Evolutionary conservation across 2,329 filamentous ascomycete species (phyloP), one percentile per base, ranked within the genome.

Genomic region (Spiromastix sp.): DNA sequence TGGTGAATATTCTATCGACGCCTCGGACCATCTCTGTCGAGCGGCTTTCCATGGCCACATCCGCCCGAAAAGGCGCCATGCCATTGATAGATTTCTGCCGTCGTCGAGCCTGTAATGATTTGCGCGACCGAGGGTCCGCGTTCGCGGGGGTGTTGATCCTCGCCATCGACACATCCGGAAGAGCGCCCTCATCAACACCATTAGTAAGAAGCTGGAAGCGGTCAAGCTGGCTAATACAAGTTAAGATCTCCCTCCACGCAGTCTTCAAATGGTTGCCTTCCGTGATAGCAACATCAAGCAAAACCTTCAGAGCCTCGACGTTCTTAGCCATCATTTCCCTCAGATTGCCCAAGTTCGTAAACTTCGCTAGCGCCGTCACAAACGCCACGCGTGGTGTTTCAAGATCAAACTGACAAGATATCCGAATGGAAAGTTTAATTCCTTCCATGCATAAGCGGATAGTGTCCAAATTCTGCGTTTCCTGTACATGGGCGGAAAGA

Each of bases 321-420:
- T 98, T 93, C 71, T 96, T 96, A 4, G 85, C 81, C 54, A 86
- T 78, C 72, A 98, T 94, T 56, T 96, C 89, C 37, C 85, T 84
- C 2, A 94, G 73, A 52, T 96, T 98, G 57, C 93, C 93, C 12
- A 98, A 71, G 52, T 95, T 96, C 7, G 93, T 95, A 36, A 87
- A 89, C 48, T 93, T 91, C 40, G 87, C 84, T 41, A 98, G 67
- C 5, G 86, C 87, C 2, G 85, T 86, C 42, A 98, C 85, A 56
- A 98, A 98, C 1, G 93, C 91, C 55, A 93, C 86, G 11, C 91
- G 73, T 0, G 91, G 84, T n/a, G 87, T 94, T 37, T 89, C 80
- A 1, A 98, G 67, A 44, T 94, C 86, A 51, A 98, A 98, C 3
- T 93, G 66, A 55, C 91, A 98, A 5, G 89, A 83, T 44, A 98